These are phyloP conservation scores for Rosellinia necatrix DNA, from an alignment of 2,329 filamentous ascomycete species.

Conservation along the genomic window DNA sequence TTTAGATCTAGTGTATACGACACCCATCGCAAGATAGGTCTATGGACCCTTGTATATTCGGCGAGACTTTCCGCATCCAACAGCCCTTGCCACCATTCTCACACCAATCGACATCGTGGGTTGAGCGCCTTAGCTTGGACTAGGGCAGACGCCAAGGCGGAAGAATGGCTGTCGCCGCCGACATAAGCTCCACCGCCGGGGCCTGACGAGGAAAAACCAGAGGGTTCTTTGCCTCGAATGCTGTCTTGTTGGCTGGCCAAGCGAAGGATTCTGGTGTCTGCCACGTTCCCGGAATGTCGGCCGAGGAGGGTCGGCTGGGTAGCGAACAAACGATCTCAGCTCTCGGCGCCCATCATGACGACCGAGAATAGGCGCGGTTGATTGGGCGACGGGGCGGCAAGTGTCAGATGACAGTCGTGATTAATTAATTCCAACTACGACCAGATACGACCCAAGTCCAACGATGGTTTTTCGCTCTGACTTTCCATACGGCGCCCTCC, in stretches of 20 bases:
- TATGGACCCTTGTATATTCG: constrained; percentile 7
- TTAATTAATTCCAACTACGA: background rate
- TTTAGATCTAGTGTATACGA: background rate
- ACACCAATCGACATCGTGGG: constrained; percentile 7
- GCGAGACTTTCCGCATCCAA: constrained; percentile 10
- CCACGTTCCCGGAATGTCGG: background rate
- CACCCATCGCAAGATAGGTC: background rate
- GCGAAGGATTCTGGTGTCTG: constrained; percentile 14
- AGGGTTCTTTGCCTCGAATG: background rate
- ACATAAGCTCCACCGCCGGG: constrained; percentile 21
- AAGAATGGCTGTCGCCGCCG: constrained; percentile 32
- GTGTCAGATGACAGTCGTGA: constrained; percentile 1
- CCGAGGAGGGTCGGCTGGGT: background rate
- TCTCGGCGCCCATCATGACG: background rate
- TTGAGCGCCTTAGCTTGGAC: constrained; percentile 4
- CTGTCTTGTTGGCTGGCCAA: constrained; percentile 11
- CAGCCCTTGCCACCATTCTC: constrained; percentile 1
- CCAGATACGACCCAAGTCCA: too few species aligned
- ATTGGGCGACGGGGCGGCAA: background rate
- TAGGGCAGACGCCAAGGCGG: constrained; percentile 36
- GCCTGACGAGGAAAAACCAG: background rate
- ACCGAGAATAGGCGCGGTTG: background rate
- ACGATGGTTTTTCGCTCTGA: too few species aligned
- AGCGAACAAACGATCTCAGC: background rate
- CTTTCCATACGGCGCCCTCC: background rate